Conservation (phyloP, 208 protist species). For the Wallacemonas rigidus region DNA sequence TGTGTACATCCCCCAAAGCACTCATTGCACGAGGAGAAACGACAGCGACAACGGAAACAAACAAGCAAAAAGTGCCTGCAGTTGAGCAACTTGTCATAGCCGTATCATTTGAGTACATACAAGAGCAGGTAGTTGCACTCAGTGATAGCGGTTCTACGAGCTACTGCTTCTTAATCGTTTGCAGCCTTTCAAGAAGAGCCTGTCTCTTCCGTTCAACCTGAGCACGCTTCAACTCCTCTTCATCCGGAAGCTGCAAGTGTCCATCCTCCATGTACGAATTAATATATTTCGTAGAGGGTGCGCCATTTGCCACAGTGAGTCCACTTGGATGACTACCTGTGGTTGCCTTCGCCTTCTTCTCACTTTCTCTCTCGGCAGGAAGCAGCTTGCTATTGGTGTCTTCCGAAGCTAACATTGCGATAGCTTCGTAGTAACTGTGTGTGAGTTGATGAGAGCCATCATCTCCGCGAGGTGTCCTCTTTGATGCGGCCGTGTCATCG, state of each 20-base stretch:
- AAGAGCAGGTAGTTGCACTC: no score
- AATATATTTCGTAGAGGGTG: slow-evolving; percentile 8
- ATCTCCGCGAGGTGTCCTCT: neutral
- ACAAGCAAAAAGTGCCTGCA: no score
- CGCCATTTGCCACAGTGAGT: neutral
- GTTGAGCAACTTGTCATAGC: no score
- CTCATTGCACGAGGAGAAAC: no score
- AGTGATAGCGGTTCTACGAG: no score
- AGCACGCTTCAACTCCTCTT: slow-evolving; percentile 47
- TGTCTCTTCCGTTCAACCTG: slow-evolving; percentile 40
- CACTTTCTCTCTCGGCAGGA: slow-evolving; percentile 33
- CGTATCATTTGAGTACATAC: no score
- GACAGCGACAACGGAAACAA: no score
- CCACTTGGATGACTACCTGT: neutral
- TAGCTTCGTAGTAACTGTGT: slow-evolving; percentile 1
- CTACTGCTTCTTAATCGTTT: neutral
- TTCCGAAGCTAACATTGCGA: slow-evolving; percentile 16
- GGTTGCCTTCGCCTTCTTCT: slow-evolving; percentile 20
- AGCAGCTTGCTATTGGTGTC: slow-evolving; percentile 25
- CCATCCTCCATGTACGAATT: slow-evolving; percentile 32
- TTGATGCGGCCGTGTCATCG: no score
- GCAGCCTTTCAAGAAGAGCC: neutral
- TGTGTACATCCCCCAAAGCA: no score
- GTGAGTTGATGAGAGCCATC: neutral
- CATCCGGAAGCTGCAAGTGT: slow-evolving; percentile 44